These are phyloP conservation scores for Botrytis medusae DNA, from an alignment of 2,329 filamentous ascomycete genomes.

Conservation along the genomic window DNA sequence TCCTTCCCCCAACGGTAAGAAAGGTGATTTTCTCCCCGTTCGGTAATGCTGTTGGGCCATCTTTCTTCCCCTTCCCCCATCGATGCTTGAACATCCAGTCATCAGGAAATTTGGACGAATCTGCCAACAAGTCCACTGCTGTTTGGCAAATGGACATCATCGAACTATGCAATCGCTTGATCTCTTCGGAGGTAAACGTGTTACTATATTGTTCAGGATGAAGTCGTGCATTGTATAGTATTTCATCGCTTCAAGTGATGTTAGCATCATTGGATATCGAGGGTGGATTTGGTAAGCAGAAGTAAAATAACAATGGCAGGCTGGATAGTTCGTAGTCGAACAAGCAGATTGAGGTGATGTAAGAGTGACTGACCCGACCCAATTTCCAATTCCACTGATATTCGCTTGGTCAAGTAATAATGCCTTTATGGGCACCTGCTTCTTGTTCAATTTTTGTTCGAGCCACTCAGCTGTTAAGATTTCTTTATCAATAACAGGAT, in stretches of 20 bases:
- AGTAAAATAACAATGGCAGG: background rate
- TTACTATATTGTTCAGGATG: conserved; percentile 94
- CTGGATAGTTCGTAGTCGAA: background rate
- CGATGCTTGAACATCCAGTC: conserved; percentile 87
- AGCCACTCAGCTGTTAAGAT: conserved; percentile 77
- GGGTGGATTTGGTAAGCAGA: no score
- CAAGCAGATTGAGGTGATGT: background rate
- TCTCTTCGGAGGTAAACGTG: conserved; percentile 70
- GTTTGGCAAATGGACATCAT: conserved; percentile 78
- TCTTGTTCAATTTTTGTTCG: conserved; percentile 64
- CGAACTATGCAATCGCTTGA: conserved; percentile 67
- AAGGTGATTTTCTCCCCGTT: conserved; percentile 84
- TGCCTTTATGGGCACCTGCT: conserved; percentile 86
- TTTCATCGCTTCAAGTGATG: conserved; percentile 64
- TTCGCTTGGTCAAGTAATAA: conserved; percentile 83
- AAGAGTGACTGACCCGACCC: conserved; percentile 67
- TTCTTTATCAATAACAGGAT: conserved; percentile 81
- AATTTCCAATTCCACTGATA: conserved; percentile 93
- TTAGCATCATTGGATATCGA: background rate
- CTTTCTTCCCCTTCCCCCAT: conserved; percentile 87
- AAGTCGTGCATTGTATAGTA: conserved; percentile 82
- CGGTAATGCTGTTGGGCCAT: conserved; percentile 64
- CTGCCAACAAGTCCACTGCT: conserved; percentile 74
- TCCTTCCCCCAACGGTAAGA: conserved; percentile 85
- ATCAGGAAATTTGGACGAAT: conserved; percentile 80